phyloP scores from a whole-genome alignment of 2,329 filamentous ascomycete genomes.

The Microsporum audouinii region DNA sequence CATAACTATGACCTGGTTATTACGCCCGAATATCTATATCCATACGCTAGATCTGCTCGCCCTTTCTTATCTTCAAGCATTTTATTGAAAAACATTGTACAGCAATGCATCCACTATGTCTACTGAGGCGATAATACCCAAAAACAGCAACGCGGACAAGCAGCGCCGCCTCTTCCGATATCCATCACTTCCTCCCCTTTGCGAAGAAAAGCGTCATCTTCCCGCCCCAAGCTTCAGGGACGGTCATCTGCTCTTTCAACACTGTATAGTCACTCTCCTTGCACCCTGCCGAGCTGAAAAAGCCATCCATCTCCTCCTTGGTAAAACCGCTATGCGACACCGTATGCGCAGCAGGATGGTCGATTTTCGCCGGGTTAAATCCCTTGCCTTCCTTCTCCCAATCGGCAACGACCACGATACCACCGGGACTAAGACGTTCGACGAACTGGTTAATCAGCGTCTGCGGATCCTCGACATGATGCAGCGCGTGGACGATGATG shows the following conservation, averaged over 20 bases:
- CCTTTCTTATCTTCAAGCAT: too few relatives aligned
- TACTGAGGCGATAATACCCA: too few relatives aligned
- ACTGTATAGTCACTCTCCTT: slow-evolving; percentile 10
- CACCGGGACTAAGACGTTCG: slow-evolving; percentile 12
- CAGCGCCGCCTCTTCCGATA: too few relatives aligned
- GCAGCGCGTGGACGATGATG: slow-evolving; percentile 11
- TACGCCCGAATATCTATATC: not conserved
- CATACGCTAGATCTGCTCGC: not conserved
- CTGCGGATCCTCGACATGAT: slow-evolving; percentile 13
- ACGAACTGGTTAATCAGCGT: slow-evolving; percentile 5
- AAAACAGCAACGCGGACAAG: too few relatives aligned
- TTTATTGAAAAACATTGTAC: too few relatives aligned
- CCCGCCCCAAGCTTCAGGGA: slow-evolving; percentile 7
- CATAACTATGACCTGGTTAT: not conserved
- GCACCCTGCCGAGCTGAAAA: slow-evolving; percentile 9
- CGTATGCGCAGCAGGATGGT: slow-evolving; percentile 9
- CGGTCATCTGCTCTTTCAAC: slow-evolving; percentile 8
- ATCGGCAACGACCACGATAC: slow-evolving; percentile 13
- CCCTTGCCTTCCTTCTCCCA: slow-evolving; percentile 2
- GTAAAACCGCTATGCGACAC: slow-evolving; percentile 13
- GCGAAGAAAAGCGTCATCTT: slow-evolving; percentile 12
- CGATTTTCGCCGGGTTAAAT: not conserved
- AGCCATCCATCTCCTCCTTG: slow-evolving; percentile 5
- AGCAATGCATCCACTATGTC: too few relatives aligned
- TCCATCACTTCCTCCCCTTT: slow-evolving; percentile 9